phyloP scores from a whole-genome alignment of 2,329 filamentous ascomycete species.

The Magnaporthiopsis rhizophila region DNA sequence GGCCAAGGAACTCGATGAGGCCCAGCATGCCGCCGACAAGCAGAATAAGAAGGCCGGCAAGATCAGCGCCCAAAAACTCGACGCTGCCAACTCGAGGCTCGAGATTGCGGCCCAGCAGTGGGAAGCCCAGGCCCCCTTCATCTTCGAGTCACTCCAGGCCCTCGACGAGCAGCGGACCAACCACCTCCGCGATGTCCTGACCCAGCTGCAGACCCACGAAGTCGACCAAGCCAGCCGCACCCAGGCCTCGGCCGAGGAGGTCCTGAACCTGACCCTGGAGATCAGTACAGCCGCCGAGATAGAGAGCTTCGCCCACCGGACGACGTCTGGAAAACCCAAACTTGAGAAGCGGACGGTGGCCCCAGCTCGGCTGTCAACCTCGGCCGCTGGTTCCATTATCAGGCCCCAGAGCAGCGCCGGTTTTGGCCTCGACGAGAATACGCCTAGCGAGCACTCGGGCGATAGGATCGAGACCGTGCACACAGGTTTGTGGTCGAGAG shows the following conservation, averaged over 20 bases:
- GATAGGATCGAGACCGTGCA: conserved; percentile 28
- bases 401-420: conserved; percentile 19
- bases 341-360: conserved; percentile 33
- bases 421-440: conserved; percentile 25
- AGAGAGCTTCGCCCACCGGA: conserved; percentile 52
- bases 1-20: conserved; percentile 76
- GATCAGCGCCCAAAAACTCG: conserved; percentile 69
- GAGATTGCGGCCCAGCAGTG: conserved; percentile 78
- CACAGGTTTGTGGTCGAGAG: conserved; percentile 14
- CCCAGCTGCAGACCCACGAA: conserved; percentile 89
- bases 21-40: conserved; percentile 81
- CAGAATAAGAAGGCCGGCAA: conserved; percentile 70
- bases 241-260: conserved; percentile 66
- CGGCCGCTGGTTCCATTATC: conserved; percentile 20
- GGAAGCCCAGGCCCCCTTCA: conserved; percentile 89
- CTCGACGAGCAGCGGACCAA: conserved; percentile 85
- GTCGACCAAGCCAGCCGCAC: conserved; percentile 75
- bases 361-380: conserved; percentile 30
- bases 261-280: conserved; percentile 75
- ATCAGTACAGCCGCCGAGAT: conserved; percentile 85
- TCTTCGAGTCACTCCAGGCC: conserved; percentile 87
- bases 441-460: conserved; percentile 37
- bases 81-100: conserved; percentile 62
- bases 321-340: conserved; percentile 34
- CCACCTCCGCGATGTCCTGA: conserved; percentile 81